Conservation (phyloP, 352 stramenopile species). For the Blastocystis sp. region DNA sequence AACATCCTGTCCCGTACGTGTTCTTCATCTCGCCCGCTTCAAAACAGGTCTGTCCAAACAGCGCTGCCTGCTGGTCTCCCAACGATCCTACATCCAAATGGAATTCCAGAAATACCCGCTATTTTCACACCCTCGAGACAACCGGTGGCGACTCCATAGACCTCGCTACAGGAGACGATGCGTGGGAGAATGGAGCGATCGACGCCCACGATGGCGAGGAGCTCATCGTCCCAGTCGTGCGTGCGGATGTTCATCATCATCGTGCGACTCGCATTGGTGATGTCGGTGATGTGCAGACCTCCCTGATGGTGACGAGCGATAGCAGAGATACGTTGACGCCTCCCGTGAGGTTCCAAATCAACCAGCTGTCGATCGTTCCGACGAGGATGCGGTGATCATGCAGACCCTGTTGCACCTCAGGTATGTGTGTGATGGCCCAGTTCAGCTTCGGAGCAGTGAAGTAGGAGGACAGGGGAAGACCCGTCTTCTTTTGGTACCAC, state of each 20-base stretch:
- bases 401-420: slow-evolving; percentile 76
- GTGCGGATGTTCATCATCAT: slow-evolving; percentile 70
- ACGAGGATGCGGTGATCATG: slow-evolving; percentile 80
- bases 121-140: slow-evolving; percentile 79
- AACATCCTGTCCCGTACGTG: slow-evolving; percentile 96
- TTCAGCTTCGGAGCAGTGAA: slow-evolving; percentile 94
- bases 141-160: slow-evolving; percentile 72
- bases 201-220: slow-evolving; percentile 77
- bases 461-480: slow-evolving; percentile 90
- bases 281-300: slow-evolving; percentile 87
- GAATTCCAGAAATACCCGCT: slow-evolving; percentile 69
- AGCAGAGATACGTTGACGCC: slow-evolving; percentile 62
- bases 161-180: slow-evolving; percentile 82
- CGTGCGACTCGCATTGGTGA: slow-evolving; percentile 93
- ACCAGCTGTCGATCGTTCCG: slow-evolving; percentile 95
- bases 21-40: slow-evolving; percentile 87
- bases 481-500: slow-evolving; percentile 71
- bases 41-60: slow-evolving; percentile 95
- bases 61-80: slow-evolving; percentile 88
- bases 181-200: slow-evolving; percentile 77
- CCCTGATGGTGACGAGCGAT: slow-evolving; percentile 65
- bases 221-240: slow-evolving; percentile 64
- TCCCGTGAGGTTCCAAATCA: slow-evolving; percentile 86
- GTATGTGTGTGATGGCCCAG: slow-evolving; percentile 90
- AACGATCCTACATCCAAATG: slow-evolving; percentile 65